These are phyloP conservation scores for Vanrija sp. DNA, from an alignment of 1,284 basidiomycete species.

Conservation along the genomic window DNA sequence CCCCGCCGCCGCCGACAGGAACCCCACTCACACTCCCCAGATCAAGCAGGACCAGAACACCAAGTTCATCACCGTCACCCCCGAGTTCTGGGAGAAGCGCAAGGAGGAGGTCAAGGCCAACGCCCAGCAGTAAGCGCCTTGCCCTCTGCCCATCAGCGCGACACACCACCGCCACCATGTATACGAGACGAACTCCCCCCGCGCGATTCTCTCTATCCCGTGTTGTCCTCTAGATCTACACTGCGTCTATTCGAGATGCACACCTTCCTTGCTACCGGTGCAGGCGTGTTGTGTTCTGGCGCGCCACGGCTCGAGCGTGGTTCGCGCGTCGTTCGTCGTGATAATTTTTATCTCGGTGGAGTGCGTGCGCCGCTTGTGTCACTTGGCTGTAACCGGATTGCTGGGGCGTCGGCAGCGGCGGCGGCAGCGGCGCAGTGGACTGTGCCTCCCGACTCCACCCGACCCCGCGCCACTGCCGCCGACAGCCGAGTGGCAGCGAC, in stretches of 20 bases:
- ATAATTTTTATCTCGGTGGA: too few relatives aligned
- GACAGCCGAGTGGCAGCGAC: too few relatives aligned
- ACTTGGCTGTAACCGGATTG: too few relatives aligned
- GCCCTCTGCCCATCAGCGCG: too few relatives aligned
- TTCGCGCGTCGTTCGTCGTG: too few relatives aligned
- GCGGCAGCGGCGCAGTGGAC: too few relatives aligned
- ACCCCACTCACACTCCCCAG: slow-evolving; percentile 3
- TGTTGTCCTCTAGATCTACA: slow-evolving; percentile 3
- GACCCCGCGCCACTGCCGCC: too few relatives aligned
- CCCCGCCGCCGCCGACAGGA: background rate
- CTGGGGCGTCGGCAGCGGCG: too few relatives aligned
- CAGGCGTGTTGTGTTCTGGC: background rate
- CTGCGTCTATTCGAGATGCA: slow-evolving; percentile 5
- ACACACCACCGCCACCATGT: background rate
- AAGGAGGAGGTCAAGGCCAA: slow-evolving; percentile 19
- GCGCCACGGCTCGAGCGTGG: too few relatives aligned
- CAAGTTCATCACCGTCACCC: slow-evolving; percentile 38
- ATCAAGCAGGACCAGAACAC: slow-evolving; percentile 46
- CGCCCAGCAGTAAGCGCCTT: background rate
- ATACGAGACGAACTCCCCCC: background rate
- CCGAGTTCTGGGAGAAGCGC: slow-evolving; percentile 43
- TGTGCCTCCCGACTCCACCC: too few relatives aligned
- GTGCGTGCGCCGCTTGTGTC: too few relatives aligned
- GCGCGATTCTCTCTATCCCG: background rate
- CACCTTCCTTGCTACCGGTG: background rate